Conservation (phyloP, 148 eudicot species). For the Oxyria digyna region DNA sequence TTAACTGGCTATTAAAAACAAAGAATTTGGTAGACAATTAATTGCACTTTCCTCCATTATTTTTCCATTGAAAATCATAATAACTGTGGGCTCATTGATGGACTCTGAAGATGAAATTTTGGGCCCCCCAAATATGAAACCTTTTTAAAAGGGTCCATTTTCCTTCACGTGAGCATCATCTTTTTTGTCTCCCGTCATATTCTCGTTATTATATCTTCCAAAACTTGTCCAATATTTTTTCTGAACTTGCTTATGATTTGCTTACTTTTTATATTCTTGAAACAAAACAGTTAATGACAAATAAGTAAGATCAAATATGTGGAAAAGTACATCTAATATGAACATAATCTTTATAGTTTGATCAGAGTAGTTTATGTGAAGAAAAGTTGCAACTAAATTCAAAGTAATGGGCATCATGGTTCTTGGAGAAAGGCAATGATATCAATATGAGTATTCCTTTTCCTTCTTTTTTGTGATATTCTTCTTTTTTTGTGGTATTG, state of each 20-base stretch:
- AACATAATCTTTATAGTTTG: too few relatives aligned
- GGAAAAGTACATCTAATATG: too few relatives aligned
- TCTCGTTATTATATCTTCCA: not conserved
- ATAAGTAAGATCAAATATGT: too few relatives aligned
- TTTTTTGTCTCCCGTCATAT: not conserved
- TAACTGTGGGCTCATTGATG: not conserved
- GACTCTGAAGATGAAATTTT: not conserved
- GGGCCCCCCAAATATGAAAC: not conserved
- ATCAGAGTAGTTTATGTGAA: too few relatives aligned
- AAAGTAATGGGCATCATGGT: not conserved
- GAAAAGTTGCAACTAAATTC: not conserved
- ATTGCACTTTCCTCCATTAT: not conserved
- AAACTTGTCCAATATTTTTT: not conserved
- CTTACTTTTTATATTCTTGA: too few relatives aligned
- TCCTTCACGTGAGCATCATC: constrained; percentile 1
- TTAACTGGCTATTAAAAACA: too few relatives aligned
- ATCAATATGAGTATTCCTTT: not conserved
- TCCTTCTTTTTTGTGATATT: too few relatives aligned
- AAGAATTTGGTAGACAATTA: not conserved
- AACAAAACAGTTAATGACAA: too few relatives aligned
- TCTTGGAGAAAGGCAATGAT: not conserved
- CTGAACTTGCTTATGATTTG: too few relatives aligned
- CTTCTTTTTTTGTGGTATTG: not conserved
- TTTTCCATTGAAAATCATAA: not conserved
- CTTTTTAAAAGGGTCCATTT: not conserved